These are phyloP conservation scores for Rhynchospora pubera DNA, from an alignment of 176 grass and related monocot species.

Conservation along the genomic window DNA sequence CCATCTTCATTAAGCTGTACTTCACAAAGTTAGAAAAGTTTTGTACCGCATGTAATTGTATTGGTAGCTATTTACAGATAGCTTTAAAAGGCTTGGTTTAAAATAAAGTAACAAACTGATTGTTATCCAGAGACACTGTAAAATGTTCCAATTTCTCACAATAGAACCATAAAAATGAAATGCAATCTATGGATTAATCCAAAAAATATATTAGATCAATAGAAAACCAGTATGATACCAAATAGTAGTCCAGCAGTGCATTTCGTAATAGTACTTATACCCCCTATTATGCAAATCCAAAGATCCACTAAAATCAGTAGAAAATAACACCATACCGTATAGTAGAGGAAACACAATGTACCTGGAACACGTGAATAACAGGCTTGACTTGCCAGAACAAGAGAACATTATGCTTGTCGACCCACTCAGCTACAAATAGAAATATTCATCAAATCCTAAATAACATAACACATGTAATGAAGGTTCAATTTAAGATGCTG, in stretches of 20 bases:
- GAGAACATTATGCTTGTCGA: conserved; percentile 66
- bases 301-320: background rate
- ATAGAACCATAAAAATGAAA: background rate
- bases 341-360: conserved; percentile 16
- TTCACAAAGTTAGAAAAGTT: background rate
- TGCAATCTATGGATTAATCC: background rate
- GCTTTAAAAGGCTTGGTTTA: background rate
- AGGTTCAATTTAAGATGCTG: conserved; percentile 1
- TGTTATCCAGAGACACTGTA: background rate
- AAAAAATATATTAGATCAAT: background rate
- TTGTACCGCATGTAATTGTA: background rate
- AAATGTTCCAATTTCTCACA: background rate
- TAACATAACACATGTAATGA: background rate
- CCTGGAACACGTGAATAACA: conserved; percentile 85
- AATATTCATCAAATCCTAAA: conserved; percentile 14
- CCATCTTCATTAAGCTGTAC: conserved; percentile 91
- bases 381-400: conserved; percentile 99
- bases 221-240: background rate
- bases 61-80: background rate
- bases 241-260: background rate
- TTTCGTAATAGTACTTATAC: background rate
- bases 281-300: background rate
- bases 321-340: background rate
- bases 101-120: background rate
- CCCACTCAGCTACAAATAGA: conserved; percentile 54